These are phyloP conservation scores for Coffea eugenioides DNA, from an alignment of 257 asterid genomes.

Conservation along the genomic window DNA sequence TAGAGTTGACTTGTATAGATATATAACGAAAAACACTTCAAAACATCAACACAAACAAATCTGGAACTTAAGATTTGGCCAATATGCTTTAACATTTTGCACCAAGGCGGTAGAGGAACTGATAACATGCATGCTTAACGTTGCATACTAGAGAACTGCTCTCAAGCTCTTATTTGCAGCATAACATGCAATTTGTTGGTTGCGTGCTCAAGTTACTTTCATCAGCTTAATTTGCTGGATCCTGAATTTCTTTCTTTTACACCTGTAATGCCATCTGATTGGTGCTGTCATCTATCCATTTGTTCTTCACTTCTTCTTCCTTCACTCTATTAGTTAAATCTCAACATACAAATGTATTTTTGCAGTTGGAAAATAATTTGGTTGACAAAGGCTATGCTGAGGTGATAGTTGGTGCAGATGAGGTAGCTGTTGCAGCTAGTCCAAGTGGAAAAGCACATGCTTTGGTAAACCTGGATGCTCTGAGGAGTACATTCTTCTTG, in stretches of 20 bases:
- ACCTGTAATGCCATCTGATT: neutral
- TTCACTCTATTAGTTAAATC: neutral
- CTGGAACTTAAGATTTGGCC: neutral
- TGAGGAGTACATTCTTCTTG: constrained; percentile 50
- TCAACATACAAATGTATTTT: neutral
- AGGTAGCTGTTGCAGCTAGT: constrained; percentile 77
- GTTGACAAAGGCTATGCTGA: constrained; percentile 58
- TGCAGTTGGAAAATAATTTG: constrained; percentile 70
- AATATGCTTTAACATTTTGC: neutral
- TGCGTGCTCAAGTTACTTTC: neutral
- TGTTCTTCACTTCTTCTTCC: neutral
- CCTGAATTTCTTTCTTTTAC: neutral
- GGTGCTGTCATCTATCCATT: neutral
- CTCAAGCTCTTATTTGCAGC: neutral
- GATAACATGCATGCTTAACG: neutral
- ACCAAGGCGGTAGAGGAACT: neutral
- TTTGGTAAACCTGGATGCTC: constrained; percentile 59
- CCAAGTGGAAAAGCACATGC: constrained; percentile 86
- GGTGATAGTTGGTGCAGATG: constrained; percentile 64
- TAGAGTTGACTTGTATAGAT: neutral
- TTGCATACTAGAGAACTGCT: neutral
- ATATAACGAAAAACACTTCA: too few species aligned
- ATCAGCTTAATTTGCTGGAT: neutral
- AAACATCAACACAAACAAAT: neutral
- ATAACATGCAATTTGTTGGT: too few species aligned